Evolutionary conservation across 345 rosid genomes (phyloP).

Genomic region (Euclidium syriacum): DNA sequence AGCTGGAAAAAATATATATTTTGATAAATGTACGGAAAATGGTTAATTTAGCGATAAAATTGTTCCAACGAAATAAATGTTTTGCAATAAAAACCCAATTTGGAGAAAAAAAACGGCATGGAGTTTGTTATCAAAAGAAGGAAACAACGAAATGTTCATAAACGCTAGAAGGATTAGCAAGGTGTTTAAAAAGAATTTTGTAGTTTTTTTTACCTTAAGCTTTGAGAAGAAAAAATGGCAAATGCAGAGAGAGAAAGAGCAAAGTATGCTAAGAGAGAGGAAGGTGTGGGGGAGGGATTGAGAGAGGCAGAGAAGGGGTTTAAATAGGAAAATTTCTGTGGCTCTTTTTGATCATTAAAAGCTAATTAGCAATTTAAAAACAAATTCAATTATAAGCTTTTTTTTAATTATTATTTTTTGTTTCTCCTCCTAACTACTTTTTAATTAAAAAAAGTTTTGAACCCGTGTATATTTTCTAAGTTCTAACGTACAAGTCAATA

Average conservation of each 20-base stretch:
- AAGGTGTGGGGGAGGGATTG: slow-evolving; percentile 26
- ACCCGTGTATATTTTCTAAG: slow-evolving; percentile 13
- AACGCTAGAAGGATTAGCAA: background rate
- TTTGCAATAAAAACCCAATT: too few species aligned
- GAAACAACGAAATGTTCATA: background rate
- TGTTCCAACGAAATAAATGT: background rate
- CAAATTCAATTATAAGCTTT: background rate
- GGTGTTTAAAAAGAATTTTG: background rate
- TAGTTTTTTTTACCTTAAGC: slow-evolving; percentile 6
- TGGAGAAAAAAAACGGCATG: background rate
- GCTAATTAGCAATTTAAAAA: slow-evolving; percentile 14
- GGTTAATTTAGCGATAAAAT: background rate
- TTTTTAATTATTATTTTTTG: background rate
- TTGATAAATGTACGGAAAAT: background rate
- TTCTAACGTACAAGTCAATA: slow-evolving; percentile 33
- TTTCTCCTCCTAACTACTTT: slow-evolving; percentile 11
- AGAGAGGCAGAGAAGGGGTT: slow-evolving; percentile 14
- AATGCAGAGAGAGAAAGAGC: background rate
- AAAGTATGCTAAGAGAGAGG: slow-evolving; percentile 9
- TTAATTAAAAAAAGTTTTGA: slow-evolving; percentile 1
- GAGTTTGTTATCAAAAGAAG: background rate
- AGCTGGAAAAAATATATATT: background rate
- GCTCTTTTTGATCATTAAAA: slow-evolving; percentile 30
- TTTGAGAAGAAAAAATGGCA: background rate
- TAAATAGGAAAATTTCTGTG: slow-evolving; percentile 25